Percentiles rank a stretch among this genome's conserved stretches.
Conservation (phyloP, 2,329 filamentous ascomycete genomes). For the Aureobasidium musti region DNA sequence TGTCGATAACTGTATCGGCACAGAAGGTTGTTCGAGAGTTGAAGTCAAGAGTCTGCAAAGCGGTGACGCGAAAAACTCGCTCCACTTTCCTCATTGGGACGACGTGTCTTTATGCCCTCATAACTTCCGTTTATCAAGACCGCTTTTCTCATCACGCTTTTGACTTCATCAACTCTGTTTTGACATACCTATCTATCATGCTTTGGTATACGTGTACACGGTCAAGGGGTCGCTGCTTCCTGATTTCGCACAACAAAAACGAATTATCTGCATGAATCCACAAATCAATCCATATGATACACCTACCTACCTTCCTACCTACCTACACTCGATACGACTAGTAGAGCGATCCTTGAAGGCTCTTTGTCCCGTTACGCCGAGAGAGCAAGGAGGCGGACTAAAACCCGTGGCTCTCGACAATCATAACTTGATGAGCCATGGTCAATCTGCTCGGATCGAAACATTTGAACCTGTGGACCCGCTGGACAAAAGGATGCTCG, state of each 20-base stretch:
- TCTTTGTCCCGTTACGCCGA: no score
- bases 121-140: not conserved
- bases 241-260: no score
- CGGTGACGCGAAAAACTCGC: not conserved
- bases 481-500: not conserved
- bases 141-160: not conserved
- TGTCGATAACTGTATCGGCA: not conserved
- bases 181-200: not conserved
- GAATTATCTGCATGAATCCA: no score
- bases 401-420: not conserved
- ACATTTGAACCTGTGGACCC: not conserved
- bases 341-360: no score
- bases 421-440: not conserved
- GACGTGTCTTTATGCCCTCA: not conserved
- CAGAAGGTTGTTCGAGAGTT: not conserved
- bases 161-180: not conserved
- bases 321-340: no score
- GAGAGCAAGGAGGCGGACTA: no score
- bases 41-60: not conserved
- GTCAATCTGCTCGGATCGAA: not conserved
- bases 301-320: no score
- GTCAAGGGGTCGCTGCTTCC: no score
- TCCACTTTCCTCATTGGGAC: conserved; percentile 8
- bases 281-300: no score
- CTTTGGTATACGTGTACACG: not conserved